phyloP scores from a whole-genome alignment of 345 rosid species.

The thale cress (Arabidopsis thaliana) region TAIR10.1 NC_003074.8:22256001-22256500 shows the following conservation, averaged over 20 bases:
- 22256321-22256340: conserved; percentile 34
- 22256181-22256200: too few species aligned
- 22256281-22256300: conserved; percentile 45
- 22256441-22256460: not conserved
- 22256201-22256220: too few species aligned
- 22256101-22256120: not conserved
- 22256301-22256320: conserved; percentile 43
- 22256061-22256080: conserved; percentile 13
- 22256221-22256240: too few species aligned
- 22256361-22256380: conserved; percentile 13
- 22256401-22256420: conserved; percentile 17
- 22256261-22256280: conserved; percentile 34
- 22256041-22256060: conserved; percentile 28
- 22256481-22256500: conserved; percentile 33
- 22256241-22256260: conserved; percentile 19
- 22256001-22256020: conserved; percentile 44
- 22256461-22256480: conserved; percentile 26
- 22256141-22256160: too few species aligned
- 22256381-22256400: not conserved
- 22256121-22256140: too few species aligned
- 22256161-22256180: too few species aligned
- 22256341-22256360: conserved; percentile 25
- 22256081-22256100: not conserved
- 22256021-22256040: conserved; percentile 32
- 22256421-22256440: conserved; percentile 28